These are phyloP conservation scores for Dispira simplex DNA, from an alignment of 192 early-diverging fungal genomes.

Conservation along the genomic window DNA sequence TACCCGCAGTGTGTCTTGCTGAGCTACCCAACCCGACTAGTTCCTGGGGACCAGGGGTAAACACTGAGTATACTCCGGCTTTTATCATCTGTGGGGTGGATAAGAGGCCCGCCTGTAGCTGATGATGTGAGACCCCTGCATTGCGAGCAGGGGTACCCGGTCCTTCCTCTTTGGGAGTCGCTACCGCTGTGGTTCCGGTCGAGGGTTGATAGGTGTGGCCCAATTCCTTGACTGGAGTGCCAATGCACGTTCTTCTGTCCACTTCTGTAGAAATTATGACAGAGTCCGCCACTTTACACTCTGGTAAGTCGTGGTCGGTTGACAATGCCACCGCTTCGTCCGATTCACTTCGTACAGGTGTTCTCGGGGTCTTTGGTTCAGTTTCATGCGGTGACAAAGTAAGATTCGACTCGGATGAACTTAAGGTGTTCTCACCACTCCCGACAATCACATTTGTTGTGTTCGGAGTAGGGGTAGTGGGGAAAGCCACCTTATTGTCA, in stretches of 20 bases:
- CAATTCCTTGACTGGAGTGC: not conserved
- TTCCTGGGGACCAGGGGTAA: not conserved
- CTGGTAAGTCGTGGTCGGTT: not conserved
- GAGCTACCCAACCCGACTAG: not conserved
- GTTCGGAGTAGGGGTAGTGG: too few species aligned
- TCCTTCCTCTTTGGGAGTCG: not conserved
- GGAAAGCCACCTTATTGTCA: too few species aligned
- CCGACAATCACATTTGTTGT: too few species aligned
- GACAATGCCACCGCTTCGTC: not conserved
- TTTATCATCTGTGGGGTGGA: slow-evolving; percentile 4
- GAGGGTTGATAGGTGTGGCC: not conserved
- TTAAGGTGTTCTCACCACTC: too few species aligned
- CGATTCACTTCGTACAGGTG: too few species aligned
- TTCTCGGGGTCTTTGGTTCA: too few species aligned
- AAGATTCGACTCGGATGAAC: too few species aligned
- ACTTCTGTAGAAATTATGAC: not conserved
- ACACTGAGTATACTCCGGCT: not conserved
- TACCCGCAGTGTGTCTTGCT: not conserved
- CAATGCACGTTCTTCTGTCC: not conserved
- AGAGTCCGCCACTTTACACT: not conserved
- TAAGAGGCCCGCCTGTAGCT: not conserved
- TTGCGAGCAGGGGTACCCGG: not conserved
- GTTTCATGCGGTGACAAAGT: too few species aligned
- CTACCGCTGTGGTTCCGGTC: not conserved
- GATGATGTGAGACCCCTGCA: not conserved